Evolutionary conservation across 2,329 filamentous ascomycete genomes (phyloP).

Genomic region (Diaporthe vexans): DNA sequence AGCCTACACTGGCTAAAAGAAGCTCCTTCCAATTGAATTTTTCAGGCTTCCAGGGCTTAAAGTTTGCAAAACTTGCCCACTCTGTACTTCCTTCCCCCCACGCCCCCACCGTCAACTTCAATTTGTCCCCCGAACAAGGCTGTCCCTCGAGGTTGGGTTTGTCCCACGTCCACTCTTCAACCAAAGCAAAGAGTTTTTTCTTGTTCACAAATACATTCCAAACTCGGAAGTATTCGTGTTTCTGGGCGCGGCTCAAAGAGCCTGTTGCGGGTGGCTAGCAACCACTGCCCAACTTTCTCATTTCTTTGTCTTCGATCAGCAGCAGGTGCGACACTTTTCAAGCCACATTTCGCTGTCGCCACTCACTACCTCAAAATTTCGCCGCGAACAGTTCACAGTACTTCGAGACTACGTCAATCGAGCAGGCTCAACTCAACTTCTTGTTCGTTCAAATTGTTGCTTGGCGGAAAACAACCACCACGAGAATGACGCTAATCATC

Average conservation of each 20-base stretch:
- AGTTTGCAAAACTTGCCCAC: not conserved
- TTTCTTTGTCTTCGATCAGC: conserved; percentile 5
- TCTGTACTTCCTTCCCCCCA: not conserved
- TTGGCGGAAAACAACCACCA: not conserved
- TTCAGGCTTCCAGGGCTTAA: too few relatives aligned
- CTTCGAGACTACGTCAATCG: not conserved
- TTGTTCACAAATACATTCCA: not conserved
- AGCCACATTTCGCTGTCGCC: conserved; percentile 3
- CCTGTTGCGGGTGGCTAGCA: not conserved
- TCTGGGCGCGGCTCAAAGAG: not conserved
- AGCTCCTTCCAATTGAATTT: too few relatives aligned
- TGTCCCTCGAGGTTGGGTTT: not conserved
- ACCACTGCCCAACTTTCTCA: too few relatives aligned
- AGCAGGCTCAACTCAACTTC: not conserved
- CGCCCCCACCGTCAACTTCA: not conserved
- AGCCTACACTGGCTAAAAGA: not conserved
- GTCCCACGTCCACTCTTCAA: too few relatives aligned
- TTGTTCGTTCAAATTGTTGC: not conserved
- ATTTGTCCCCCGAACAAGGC: not conserved
- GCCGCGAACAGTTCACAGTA: not conserved
- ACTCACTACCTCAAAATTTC: not conserved
- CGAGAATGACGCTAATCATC: not conserved
- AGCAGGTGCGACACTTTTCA: not conserved
- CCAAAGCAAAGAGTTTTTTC: not conserved
- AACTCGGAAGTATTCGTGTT: not conserved